Conservation (phyloP, 495 filamentous ascomycete genomes). For the Daldinia loculata region DNA sequence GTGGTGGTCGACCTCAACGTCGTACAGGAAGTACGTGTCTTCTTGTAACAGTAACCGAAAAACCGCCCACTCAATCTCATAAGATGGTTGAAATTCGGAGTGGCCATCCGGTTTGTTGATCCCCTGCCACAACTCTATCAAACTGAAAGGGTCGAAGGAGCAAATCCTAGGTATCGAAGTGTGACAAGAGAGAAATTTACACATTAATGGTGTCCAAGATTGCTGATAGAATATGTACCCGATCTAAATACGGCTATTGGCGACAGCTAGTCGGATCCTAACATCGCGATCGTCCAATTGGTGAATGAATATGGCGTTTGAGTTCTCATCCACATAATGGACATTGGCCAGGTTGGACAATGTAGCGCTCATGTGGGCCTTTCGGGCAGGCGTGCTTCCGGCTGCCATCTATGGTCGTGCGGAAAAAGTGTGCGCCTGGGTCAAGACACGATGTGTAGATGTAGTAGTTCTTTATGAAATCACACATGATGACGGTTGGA, state of each 20-base stretch:
- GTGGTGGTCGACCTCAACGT: conserved; percentile 9
- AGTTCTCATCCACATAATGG: conserved; percentile 60
- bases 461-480: conserved; percentile 79
- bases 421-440: conserved; percentile 72
- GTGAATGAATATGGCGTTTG: not conserved
- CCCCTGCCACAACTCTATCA: conserved; percentile 19
- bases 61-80: conserved; percentile 16
- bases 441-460: conserved; percentile 76
- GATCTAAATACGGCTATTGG: conserved; percentile 8
- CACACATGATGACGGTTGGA: conserved; percentile 68
- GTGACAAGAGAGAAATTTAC: conserved; percentile 17
- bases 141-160: conserved; percentile 3
- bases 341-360: conserved; percentile 73
- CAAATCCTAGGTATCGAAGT: conserved; percentile 14
- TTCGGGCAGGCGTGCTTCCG: conserved; percentile 67
- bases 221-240: conserved; percentile 14
- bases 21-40: conserved; percentile 8
- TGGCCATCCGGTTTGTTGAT: conserved; percentile 24
- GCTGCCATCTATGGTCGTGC: conserved; percentile 70
- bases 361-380: conserved; percentile 78
- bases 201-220: conserved; percentile 26
- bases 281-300: conserved; percentile 4
- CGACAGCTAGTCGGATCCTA: not conserved
- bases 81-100: conserved; percentile 19
- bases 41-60: conserved; percentile 7